Conservation (phyloP, 345 rosid species). For the Tarenaya hassleriana region DNA sequence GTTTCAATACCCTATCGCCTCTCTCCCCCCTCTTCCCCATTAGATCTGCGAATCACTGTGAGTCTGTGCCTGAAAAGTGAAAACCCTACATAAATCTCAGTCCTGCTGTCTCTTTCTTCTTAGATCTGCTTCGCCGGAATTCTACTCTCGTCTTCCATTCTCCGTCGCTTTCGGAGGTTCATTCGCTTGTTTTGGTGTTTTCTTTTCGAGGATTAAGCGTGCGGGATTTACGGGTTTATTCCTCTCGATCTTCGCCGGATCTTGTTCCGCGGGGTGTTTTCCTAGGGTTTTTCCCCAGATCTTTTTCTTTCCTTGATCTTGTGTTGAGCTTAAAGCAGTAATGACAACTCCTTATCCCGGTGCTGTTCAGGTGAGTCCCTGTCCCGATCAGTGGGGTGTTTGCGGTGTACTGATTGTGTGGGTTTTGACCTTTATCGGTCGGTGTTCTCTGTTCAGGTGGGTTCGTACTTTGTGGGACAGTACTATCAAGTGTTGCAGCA, state of each 20-base stretch:
- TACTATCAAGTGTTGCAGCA: slow-evolving; percentile 83
- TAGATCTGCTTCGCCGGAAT: slow-evolving; percentile 13
- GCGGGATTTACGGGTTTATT: background rate
- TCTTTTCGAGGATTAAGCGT: background rate
- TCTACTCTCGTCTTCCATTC: background rate
- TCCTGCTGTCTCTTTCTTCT: background rate
- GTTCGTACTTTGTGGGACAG: slow-evolving; percentile 90
- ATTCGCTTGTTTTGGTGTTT: background rate
- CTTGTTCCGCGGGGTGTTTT: background rate
- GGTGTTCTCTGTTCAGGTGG: slow-evolving; percentile 43
- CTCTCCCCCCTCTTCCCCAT: too few relatives aligned
- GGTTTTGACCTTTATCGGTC: too few relatives aligned
- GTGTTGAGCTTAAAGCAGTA: slow-evolving; percentile 8
- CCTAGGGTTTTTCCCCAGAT: slow-evolving; percentile 17
- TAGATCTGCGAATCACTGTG: too few relatives aligned
- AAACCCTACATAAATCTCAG: slow-evolving; percentile 30
- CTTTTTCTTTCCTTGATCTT: slow-evolving; percentile 20
- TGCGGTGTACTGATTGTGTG: too few relatives aligned
- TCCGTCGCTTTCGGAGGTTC: background rate
- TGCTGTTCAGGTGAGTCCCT: slow-evolving; percentile 51
- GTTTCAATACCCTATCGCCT: too few relatives aligned
- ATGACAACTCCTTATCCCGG: slow-evolving; percentile 66
- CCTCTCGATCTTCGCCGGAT: slow-evolving; percentile 15
- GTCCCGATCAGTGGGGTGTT: background rate
- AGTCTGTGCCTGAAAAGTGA: background rate